Evolutionary conservation across 2,329 filamentous ascomycete species (phyloP), one percentile per base, ranked within the genome.

Genomic region (Aspergillus fumigatus): DNA sequence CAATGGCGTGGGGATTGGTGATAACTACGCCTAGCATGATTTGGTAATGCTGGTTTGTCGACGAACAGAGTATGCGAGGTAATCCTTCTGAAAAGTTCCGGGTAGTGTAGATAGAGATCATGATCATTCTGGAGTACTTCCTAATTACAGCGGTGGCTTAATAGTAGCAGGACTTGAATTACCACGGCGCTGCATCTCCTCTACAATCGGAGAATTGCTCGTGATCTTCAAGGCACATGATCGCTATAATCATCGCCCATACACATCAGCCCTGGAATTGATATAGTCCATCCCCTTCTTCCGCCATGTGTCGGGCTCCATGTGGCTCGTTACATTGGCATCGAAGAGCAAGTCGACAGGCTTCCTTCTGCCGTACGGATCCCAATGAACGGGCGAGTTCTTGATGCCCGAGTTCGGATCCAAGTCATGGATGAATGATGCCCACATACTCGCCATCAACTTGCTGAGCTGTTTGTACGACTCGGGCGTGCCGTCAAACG

Each of bases 391-490:
- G 32, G 59, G 53, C 6, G 50, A 53, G 21, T 66, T 62, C 19
- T 61, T 62, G 32, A 59, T 56, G 23, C 65, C 66, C 56, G 67
- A 58, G 57, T 78, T 81, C 23, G 81, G 81, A 65, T 81, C 71
- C 21, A 75, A 65, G 48, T 70, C 72, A 50, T 76, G 69, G 51
- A 82, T 74, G 59, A 83, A 84, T 3, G 72, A 73, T 25, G 79
- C 75, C 82, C 82, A 84, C 73, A 79, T 79, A 51, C 73, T 70
- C 49, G 74, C 75, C 77, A 84, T 83, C 61, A 78, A 65, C 47
- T 75, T 67, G 17, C 79, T 77, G 23, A 84, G 68, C 4, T 69
- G 61, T 10, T 70, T 56, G 57, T 75, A 80, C 1, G 73, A 74
- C 51, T 75, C 64, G 1, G 79, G 75, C 63, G 75, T 71, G 50